Conservation (phyloP, 805 yeast genomes). For the Ogataea trehaloabstinens region DNA sequence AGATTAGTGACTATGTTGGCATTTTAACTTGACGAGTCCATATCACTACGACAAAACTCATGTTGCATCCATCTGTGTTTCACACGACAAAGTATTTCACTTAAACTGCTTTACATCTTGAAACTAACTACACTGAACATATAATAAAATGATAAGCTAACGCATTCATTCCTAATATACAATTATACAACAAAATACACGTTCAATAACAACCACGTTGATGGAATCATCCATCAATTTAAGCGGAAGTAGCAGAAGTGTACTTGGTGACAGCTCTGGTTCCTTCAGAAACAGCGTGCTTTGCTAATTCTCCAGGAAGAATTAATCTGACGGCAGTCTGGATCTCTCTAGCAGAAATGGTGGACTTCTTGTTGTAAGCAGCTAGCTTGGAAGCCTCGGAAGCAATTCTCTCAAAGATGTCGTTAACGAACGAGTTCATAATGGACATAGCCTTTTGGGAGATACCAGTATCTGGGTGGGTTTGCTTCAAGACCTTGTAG, state of each 20-base stretch:
- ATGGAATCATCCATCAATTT: slow-evolving; percentile 10
- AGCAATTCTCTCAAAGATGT: slow-evolving; percentile 97
- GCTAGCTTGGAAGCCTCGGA: slow-evolving; percentile 97
- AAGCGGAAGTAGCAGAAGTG: slow-evolving; percentile 60
- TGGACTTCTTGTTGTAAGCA: slow-evolving; percentile 97
- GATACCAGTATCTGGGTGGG: slow-evolving; percentile 99
- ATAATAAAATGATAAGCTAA: slow-evolving; percentile 9
- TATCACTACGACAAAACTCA: no score
- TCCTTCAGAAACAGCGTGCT: slow-evolving; percentile 98
- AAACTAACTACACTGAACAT: no score
- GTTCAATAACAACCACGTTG: not conserved
- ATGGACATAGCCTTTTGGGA: slow-evolving; percentile 98
- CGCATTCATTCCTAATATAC: slow-evolving; percentile 23
- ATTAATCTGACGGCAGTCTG: slow-evolving; percentile 98
- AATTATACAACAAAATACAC: slow-evolving; percentile 17
- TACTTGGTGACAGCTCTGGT: slow-evolving; percentile 97
- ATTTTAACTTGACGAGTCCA: no score
- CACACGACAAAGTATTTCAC: no score
- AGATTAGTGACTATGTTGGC: no score
- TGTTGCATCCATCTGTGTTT: no score
- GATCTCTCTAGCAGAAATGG: slow-evolving; percentile 97
- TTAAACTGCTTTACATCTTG: no score
- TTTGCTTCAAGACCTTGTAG: slow-evolving; percentile 97
- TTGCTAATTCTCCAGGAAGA: slow-evolving; percentile 97
- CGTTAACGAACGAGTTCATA: slow-evolving; percentile 97